Evolutionary conservation across 2,329 filamentous ascomycete genomes (phyloP), one percentile per base, ranked within the genome.

Genomic region (Didymella sp.): DNA sequence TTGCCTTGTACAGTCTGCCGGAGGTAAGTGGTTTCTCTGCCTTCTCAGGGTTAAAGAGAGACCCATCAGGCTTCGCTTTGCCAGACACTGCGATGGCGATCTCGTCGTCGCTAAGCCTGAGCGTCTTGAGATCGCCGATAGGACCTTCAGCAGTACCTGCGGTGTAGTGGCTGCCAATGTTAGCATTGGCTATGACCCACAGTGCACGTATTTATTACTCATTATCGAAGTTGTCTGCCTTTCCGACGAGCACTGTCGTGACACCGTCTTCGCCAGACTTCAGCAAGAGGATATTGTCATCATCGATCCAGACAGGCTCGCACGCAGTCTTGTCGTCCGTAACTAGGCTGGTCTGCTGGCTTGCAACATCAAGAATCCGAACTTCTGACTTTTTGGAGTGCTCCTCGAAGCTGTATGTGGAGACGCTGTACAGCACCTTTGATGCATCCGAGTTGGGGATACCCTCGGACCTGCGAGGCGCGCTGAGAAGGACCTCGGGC

Each of bases 391-490:
- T 84, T 71, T 88, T 89, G 43, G 82, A 81, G 72, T 96, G 91
- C 0, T 85, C 82, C 35, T 89, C 82, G 75, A 96, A 96, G 5
- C 87, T 93, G 75, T 96, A 96, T 1, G 88, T 86, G 0, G 89
- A 90, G 15, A 87, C 84, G 38, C 86, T 86, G 70, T 88, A 92
- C 25, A 92, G 76, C 43, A 88, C 81, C 56, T 84, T 80, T 51
- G 84, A 85, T 40, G 88, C 89, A 49, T 84, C 80, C 33, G 81
- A 74, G 73, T 92, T 94, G n/a, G 90, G 90, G 1, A 86, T 75
- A 44, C 87, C 90, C 15, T 86, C 74, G 11, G 88, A 90, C 44
- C 90, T 86, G 54, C 91, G 86, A 28, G 90, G 89, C 15, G 89
- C 89, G 63, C 88, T 88, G 69, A 95, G 84, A 56, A 95, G 82